Conservation (phyloP, 2,329 filamentous ascomycete species). For the Fusarium graminum region DNA sequence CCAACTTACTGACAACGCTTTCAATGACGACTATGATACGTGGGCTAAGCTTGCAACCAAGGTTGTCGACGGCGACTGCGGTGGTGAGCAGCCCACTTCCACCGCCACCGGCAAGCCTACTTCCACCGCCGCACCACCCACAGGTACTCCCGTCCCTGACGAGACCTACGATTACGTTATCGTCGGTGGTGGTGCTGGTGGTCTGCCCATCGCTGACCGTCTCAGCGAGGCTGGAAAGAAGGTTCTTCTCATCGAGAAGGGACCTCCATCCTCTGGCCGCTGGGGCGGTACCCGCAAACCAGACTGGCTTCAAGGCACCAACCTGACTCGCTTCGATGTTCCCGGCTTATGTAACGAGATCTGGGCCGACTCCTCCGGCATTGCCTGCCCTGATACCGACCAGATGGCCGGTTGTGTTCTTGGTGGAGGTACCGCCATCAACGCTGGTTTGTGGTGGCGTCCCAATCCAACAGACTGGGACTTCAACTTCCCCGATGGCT, state of each 20-base stretch:
- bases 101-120: conserved; percentile 7
- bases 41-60: conserved; percentile 17
- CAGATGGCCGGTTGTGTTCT: conserved; percentile 26
- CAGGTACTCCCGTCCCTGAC: conserved; percentile 5
- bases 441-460: conserved; percentile 26
- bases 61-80: conserved; percentile 9
- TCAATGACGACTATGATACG: neutral
- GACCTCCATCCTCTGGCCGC: conserved; percentile 12
- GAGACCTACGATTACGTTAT: conserved; percentile 21
- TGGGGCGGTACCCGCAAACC: conserved; percentile 21
- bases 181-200: conserved; percentile 14
- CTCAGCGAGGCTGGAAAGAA: conserved; percentile 23
- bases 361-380: conserved; percentile 12
- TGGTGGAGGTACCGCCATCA: conserved; percentile 16
- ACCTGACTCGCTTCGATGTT: conserved; percentile 21
- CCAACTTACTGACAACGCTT: conserved; percentile 5
- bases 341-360: conserved; percentile 17
- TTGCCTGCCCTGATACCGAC: conserved; percentile 17
- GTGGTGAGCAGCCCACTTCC: neutral
- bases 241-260: conserved; percentile 19
- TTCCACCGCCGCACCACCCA: conserved; percentile 5
- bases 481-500: conserved; percentile 22
- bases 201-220: conserved; percentile 14
- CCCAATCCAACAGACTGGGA: conserved; percentile 18
- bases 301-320: conserved; percentile 14